Evolutionary conservation across 1,284 basidiomycete genomes (phyloP), one percentile per base, ranked within the genome.

Genomic region (Puccinia coronata): DNA sequence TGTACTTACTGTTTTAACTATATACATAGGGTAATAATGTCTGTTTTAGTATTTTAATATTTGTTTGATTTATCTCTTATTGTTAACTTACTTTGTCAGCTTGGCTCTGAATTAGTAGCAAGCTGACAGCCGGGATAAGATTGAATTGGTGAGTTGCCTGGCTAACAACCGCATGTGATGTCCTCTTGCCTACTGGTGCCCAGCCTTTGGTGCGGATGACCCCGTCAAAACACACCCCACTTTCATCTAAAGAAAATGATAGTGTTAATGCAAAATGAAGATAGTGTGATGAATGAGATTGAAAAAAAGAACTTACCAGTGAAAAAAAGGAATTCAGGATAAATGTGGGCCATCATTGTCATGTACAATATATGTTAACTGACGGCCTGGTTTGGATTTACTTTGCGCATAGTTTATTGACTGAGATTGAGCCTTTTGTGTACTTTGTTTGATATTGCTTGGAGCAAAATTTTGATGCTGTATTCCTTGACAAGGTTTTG

Each of bases 121-220:
- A n/a, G n/a, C n/a, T n/a, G n/a, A 72, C 49, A 3, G 47, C 70
- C 12, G 49, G 47, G 4, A 72, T 53, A 5, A 72, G 28, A 49
- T 72, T 72, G 70, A 72, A 72, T 31, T 20, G 51, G 34, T 72
- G 70, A 5, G 25, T 72, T 2, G 43, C 47, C 5, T 28, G 47
- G 28, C 5, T 49, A 31, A 5, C 8, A 31, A n/a, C 20, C 9
- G 14, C 47, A n/a, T 31, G 5, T 4, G 2, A 1, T 53, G 70
- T 72, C 5, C 51, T 23, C 28, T 72, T 5, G 11, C 70, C 70
- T 5, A 31, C 20, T 72, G 39, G 47, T 5, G 70, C 70, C 69
- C 69, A 71, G 4, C 69, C 69, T 49, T 47, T 12, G 5, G 69
- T 71, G 1, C 49, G 20, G 23, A 49, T 3, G 20, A 72, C 70